Conservation (phyloP, 805 yeast species). For the Yarrowia alimentaria region DNA sequence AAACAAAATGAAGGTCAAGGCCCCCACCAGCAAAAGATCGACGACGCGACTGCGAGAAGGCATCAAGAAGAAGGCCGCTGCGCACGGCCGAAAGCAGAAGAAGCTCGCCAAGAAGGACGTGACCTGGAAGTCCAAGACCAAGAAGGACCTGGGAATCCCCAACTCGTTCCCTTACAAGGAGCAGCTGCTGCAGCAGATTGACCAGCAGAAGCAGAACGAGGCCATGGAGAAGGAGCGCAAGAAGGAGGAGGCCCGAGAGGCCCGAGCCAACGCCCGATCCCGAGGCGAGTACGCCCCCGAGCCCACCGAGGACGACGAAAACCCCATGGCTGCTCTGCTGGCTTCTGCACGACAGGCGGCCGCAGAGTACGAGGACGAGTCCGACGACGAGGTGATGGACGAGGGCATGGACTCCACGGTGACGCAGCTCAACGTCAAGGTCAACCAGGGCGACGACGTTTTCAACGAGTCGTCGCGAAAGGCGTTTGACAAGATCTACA, state of each 20-base stretch:
- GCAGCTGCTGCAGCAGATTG: slow-evolving; percentile 58
- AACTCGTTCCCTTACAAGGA: slow-evolving; percentile 93
- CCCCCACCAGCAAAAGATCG: slow-evolving; percentile 65
- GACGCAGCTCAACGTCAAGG: slow-evolving; percentile 45
- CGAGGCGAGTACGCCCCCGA: slow-evolving; percentile 41
- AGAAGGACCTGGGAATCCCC: slow-evolving; percentile 94
- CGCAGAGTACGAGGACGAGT: slow-evolving; percentile 53
- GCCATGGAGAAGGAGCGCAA: slow-evolving; percentile 42
- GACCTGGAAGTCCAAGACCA: slow-evolving; percentile 84
- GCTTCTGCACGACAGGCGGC: slow-evolving; percentile 92
- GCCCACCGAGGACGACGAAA: slow-evolving; percentile 39
- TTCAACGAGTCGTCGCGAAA: slow-evolving; percentile 48
- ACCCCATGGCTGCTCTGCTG: slow-evolving; percentile 76
- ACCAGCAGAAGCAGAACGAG: slow-evolving; percentile 50
- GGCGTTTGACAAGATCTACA: slow-evolving; percentile 91
- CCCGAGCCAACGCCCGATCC: slow-evolving; percentile 39
- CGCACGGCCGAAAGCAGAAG: slow-evolving; percentile 81
- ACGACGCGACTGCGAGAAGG: slow-evolving; percentile 96
- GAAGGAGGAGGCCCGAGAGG: slow-evolving; percentile 37
- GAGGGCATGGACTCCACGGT: no score
- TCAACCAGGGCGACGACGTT: slow-evolving; percentile 45
- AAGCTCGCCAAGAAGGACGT: slow-evolving; percentile 83
- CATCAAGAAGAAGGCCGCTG: slow-evolving; percentile 91
- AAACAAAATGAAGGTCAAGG: slow-evolving; percentile 28
- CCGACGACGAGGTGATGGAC: slow-evolving; percentile 49